Percentiles rank a stretch among this genome's conserved stretches.
phyloP scores from a whole-genome alignment of 23 red algal species.

The Porphyridium purpureum region DNA sequence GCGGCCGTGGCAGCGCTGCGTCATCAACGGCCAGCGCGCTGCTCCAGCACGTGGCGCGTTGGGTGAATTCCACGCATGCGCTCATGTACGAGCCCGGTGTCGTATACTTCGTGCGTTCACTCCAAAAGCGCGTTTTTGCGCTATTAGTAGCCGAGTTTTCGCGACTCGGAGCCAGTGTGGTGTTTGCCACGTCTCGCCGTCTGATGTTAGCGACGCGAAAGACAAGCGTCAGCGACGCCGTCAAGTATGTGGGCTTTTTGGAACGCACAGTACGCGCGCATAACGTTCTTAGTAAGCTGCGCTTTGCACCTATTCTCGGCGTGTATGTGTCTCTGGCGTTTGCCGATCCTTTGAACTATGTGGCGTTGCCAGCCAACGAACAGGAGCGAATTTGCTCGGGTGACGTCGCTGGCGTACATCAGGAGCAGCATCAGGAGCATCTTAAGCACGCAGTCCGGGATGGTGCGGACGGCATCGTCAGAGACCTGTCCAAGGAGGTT shows the following conservation, averaged over 20 bases:
- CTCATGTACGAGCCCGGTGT: constrained; percentile 63
- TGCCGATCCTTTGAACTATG: constrained; percentile 66
- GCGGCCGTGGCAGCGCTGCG: not conserved
- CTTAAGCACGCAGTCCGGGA: not conserved
- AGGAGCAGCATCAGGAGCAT: no score
- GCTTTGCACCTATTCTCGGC: constrained; percentile 50
- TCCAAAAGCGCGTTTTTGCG: constrained; percentile 56
- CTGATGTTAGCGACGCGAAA: constrained; percentile 61
- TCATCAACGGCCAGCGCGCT: constrained; percentile 4
- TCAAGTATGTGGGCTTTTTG: constrained; percentile 54
- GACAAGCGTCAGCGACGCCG: constrained; percentile 28
- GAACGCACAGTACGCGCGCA: constrained; percentile 50
- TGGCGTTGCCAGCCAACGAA: constrained; percentile 42
- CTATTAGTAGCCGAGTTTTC: constrained; percentile 40
- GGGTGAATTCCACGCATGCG: constrained; percentile 28
- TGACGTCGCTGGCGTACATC: constrained; percentile 9
- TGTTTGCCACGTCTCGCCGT: constrained; percentile 11
- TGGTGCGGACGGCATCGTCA: not conserved
- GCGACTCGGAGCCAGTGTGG: constrained; percentile 27
- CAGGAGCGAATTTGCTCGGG: constrained; percentile 37
- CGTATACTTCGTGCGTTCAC: constrained; percentile 36
- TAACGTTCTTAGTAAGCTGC: constrained; percentile 35
- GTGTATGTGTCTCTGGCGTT: constrained; percentile 46
- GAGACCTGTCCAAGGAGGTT: not conserved
- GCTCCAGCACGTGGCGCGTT: constrained; percentile 38